Evolutionary conservation across 169 alveolate genomes (phyloP), one percentile per base, ranked within the genome.

Genomic region (Plasmodium vivax): DNA sequence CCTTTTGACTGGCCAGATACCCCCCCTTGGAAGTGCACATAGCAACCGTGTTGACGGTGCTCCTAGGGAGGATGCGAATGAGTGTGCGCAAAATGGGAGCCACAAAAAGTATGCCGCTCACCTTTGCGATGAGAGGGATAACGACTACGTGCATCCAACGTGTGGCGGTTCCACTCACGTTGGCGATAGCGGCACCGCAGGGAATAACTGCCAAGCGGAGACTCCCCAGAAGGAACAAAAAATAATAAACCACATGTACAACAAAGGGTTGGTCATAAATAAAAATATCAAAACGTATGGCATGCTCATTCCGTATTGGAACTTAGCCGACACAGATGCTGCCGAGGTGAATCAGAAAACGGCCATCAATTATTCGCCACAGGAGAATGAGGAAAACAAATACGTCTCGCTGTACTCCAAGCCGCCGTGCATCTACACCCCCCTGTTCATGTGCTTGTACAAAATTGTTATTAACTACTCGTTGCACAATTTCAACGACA

Each of bases 351-450:
- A 34, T 9, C 92, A 72, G 56, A 92, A 92, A 83, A 47, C 77
- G 1, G 80, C 84, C 3, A 72, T 72, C 30, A 92, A 80, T 47
- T 56, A 90, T 92, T 81, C 74, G 45, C 36, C 23, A 27, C 71
- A 72, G 23, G 95, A 92, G 51, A 81, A 72, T 51, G 95, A 92
- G 23, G 95, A 92, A 47, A 82, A 92, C 72, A 92, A 82, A 82
- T 82, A 45, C 19, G 82, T 92, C 75, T 45, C 95, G 1, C 58
- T 92, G 38, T 92, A 92, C 43, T 92, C 95, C 5, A 92, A 92
- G 56, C 95, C 95, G 9, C 91, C 95, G 3, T 92, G 95, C 77
- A 82, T 92, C 83, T 92, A 92, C 41, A 71, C 95, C n/a, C 95
- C 95, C 36, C 14, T 92, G 62, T 92, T 82, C 77, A 92, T 92